Evolutionary conservation across 2,329 filamentous ascomycete species (phyloP).

Genomic region (Nemania diffusa): DNA sequence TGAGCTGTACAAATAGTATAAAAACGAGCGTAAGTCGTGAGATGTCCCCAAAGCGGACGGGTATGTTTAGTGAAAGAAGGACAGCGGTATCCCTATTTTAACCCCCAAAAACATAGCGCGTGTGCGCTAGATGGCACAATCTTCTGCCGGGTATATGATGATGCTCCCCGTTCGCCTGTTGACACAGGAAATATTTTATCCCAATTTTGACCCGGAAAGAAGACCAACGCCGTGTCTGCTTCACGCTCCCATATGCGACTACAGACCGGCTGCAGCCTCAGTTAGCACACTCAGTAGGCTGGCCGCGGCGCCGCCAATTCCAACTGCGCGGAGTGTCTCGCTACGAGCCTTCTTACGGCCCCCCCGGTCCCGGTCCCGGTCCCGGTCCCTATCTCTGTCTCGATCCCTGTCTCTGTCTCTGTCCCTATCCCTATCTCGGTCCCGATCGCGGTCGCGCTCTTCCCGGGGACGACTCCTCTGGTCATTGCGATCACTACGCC

Average conservation of each 20-base stretch:
- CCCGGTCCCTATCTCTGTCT: conserved; percentile 50
- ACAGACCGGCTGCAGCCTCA: conserved; percentile 60
- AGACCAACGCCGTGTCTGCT: background rate
- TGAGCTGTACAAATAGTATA: conserved; percentile 5
- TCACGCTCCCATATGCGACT: conserved; percentile 1
- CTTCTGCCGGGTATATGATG: background rate
- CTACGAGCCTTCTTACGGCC: conserved; percentile 57
- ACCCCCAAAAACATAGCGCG: background rate
- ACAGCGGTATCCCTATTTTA: no score
- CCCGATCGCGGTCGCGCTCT: conserved; percentile 53
- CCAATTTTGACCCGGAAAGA: background rate
- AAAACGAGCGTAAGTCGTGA: background rate
- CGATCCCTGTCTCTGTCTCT: no score
- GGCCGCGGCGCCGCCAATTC: conserved; percentile 69
- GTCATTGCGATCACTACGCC: conserved; percentile 45
- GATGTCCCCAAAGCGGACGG: no score
- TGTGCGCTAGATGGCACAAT: background rate
- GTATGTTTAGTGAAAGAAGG: no score
- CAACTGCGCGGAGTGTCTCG: conserved; percentile 66
- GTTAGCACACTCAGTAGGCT: conserved; percentile 67
- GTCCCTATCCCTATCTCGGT: conserved; percentile 50
- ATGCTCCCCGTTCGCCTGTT: background rate
- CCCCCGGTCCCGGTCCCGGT: conserved; percentile 31
- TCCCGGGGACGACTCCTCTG: conserved; percentile 33
- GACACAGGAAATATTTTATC: background rate